Conservation (phyloP, 2,329 filamentous ascomycete species). For the Arthrocladium fulminans region DNA sequence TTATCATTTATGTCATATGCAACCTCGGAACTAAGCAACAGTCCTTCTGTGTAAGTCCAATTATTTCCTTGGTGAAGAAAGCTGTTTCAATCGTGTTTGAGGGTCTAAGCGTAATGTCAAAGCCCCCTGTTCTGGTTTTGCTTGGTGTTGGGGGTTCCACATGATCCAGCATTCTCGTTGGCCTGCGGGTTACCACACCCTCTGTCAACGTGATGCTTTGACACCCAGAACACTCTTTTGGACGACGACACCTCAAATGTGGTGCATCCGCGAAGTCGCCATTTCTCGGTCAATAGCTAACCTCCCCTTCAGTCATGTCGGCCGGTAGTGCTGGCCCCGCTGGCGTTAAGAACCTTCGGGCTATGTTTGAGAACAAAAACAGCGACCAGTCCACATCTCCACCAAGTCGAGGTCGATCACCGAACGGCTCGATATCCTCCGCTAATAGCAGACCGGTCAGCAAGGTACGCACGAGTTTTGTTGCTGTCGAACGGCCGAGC, state of each 20-base stretch:
- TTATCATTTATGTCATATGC: not conserved
- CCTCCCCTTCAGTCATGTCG: slow-evolving; percentile 23
- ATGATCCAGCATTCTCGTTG: not conserved
- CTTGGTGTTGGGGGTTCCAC: not conserved
- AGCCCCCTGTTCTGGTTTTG: slow-evolving; percentile 3
- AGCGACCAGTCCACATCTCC: slow-evolving; percentile 49
- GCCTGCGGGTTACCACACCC: not conserved
- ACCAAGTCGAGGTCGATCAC: slow-evolving; percentile 57
- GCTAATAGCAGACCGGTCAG: slow-evolving; percentile 54
- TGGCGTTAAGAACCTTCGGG: slow-evolving; percentile 64
- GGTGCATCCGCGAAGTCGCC: not conserved
- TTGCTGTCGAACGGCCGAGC: slow-evolving; percentile 54
- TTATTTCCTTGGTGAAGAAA: not conserved
- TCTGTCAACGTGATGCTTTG: not conserved
- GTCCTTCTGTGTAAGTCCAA: slow-evolving; percentile 7
- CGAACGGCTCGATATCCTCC: slow-evolving; percentile 40
- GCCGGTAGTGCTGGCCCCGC: slow-evolving; percentile 37
- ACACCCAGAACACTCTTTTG: not conserved
- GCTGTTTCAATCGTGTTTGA: slow-evolving; percentile 1
- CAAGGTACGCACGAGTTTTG: slow-evolving; percentile 66
- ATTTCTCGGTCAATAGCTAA: not conserved
- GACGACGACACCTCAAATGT: not conserved
- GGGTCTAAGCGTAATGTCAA: not conserved
- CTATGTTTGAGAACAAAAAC: slow-evolving; percentile 66
- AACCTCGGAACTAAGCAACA: not conserved